These are phyloP conservation scores for Plantago coronopus DNA, from an alignment of 305 asterid species.

Conservation along the genomic window DNA sequence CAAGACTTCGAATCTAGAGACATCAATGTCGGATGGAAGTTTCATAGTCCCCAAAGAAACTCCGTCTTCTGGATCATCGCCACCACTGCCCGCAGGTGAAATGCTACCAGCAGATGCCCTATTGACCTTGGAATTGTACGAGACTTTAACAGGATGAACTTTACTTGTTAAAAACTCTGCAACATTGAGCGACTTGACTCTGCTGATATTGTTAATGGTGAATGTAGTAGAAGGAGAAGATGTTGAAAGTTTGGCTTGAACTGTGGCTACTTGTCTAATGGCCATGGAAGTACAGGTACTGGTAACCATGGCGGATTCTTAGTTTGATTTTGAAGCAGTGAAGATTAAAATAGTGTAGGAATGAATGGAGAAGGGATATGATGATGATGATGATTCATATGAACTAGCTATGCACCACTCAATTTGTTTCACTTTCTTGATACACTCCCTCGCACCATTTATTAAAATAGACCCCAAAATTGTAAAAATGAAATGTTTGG, in stretches of 20 bases:
- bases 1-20: slow-evolving; percentile 67
- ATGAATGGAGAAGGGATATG: no score
- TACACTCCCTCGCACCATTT: no score
- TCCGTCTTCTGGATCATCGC: slow-evolving; percentile 37
- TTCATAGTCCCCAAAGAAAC: slow-evolving; percentile 87
- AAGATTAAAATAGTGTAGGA: no score
- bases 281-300: slow-evolving; percentile 31
- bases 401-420: no score
- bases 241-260: slow-evolving; percentile 19
- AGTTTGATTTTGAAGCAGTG: no score
- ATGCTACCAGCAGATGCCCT: slow-evolving; percentile 34
- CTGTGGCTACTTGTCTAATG: slow-evolving; percentile 27
- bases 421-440: no score
- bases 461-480: no score
- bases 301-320: slow-evolving; percentile 2
- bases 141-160: slow-evolving; percentile 17
- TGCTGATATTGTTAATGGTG: slow-evolving; percentile 19
- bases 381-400: no score
- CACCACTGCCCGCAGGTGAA: slow-evolving; percentile 31
- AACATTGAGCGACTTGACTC: slow-evolving; percentile 22
- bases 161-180: slow-evolving; percentile 18
- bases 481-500: no score
- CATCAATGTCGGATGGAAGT: slow-evolving; percentile 61
- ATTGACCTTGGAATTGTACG: slow-evolving; percentile 18
- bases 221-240: slow-evolving; percentile 24